Base-by-base conservation (phyloP, 257 asterid genomes). In the Ballota nigra region DNA sequence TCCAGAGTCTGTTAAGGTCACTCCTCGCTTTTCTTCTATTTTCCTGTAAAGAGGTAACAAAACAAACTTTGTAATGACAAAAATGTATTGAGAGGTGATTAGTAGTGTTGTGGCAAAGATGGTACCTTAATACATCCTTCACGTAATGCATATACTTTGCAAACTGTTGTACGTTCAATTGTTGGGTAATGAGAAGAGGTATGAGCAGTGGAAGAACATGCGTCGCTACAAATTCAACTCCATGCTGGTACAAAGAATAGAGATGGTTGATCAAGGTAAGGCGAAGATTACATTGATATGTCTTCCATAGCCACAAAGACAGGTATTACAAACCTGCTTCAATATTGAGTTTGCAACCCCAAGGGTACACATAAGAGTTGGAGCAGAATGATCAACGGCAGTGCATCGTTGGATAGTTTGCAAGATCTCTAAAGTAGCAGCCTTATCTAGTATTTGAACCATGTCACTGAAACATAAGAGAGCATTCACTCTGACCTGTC, bases 351-450 rank as follows among this genome's bases (percentile, higher is more conserved):
- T 95, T 66, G 96, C 98, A 53, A 92, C 87, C 31, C 97, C 97
- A 70, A 95, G 99, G 74, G 98, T 95, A 78, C 98, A 89, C 99
- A 95, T 95, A 26, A 95, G 97, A 72, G 99, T 95, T 60, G 99
- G 99, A 76, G 99, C 89, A 82, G 99, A 92, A 84, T 84, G 98
- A 77, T 95, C 99, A 77, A 95, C 99, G 56, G 97, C 90, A 28
- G 98, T 89, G 82, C 99, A 95, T 34, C 96, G 85, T 71, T 95
- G 97, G 74, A 95, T 82, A 23, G 99, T 92, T 73, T 92, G 98
- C 84, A 92, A 75, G 71, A 92, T 83, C 20, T 92, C 98, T 76
- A 85, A 55, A 74, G 84, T 89, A 72, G 96, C 90, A 70, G 58
- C 76, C 80, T 89, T 95, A 63, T 95, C 99, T 62, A 95, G 94